A percentile compares a stretch with the other conserved stretches of the same genome.
phyloP scores from a whole-genome alignment of 2,329 filamentous ascomycete genomes.

The Phaeosphaeria sp. region DNA sequence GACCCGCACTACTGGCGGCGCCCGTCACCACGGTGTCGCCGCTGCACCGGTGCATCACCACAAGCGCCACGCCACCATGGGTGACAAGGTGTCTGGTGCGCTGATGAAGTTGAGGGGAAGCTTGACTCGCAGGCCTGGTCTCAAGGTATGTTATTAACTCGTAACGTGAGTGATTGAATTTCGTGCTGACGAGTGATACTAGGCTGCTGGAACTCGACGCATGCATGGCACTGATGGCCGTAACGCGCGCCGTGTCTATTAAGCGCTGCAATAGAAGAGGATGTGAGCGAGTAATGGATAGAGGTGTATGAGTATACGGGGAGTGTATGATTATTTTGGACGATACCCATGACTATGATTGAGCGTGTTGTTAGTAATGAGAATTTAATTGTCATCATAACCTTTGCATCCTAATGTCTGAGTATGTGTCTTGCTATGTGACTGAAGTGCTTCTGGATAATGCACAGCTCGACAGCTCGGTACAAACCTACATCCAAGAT shows the following conservation, averaged over 20 bases:
- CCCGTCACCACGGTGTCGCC: conserved; percentile 36
- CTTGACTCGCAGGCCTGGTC: conserved; percentile 70
- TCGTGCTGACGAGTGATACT: conserved; percentile 4
- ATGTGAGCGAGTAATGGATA: background rate
- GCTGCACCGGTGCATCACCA: conserved; percentile 61
- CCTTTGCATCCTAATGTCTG: no score
- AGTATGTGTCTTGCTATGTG: background rate
- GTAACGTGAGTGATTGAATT: background rate
- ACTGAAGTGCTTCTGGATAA: no score
- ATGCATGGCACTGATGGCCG: conserved; percentile 78
- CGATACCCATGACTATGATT: conserved; percentile 21
- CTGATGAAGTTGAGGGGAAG: conserved; percentile 75
- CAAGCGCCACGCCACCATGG: conserved; percentile 70
- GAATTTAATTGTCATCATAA: background rate
- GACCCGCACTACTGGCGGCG: conserved; percentile 48
- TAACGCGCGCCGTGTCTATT: conserved; percentile 49
- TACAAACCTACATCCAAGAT: no score
- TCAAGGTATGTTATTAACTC: conserved; percentile 63
- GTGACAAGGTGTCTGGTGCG: conserved; percentile 80
- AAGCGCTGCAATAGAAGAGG: conserved; percentile 1
- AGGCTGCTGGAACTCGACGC: conserved; percentile 75
- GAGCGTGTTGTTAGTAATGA: conserved; percentile 11
- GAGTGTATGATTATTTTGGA: conserved; percentile 19
- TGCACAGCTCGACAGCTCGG: no score
- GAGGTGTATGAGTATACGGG: conserved; percentile 1